phyloP scores from a whole-genome alignment of 2,329 filamentous ascomycete species.

The Fusarium vanettenii region DNA sequence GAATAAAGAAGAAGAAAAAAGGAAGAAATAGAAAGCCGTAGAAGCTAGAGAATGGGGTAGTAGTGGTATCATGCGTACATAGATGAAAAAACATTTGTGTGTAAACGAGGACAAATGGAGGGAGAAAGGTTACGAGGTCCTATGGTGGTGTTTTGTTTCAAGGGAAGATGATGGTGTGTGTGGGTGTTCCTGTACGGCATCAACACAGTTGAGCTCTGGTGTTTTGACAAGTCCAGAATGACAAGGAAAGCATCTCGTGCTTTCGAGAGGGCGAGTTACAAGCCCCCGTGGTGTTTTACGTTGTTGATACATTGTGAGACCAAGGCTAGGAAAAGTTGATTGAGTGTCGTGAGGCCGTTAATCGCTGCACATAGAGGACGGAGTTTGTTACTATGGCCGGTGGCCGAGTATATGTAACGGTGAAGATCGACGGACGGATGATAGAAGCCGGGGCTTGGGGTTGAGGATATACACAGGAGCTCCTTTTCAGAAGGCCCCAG shows the following conservation, averaged over 20 bases:
- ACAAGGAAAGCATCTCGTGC: slow-evolving; percentile 6
- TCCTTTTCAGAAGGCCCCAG: slow-evolving; percentile 1
- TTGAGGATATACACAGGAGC: neutral
- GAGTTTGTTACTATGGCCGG: slow-evolving; percentile 2
- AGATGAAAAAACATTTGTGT: slow-evolving; percentile 24
- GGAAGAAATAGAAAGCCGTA: slow-evolving; percentile 24
- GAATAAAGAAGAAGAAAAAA: slow-evolving; percentile 14
- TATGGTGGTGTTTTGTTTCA: slow-evolving; percentile 3
- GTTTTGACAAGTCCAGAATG: neutral
- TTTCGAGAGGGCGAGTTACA: slow-evolving; percentile 10
- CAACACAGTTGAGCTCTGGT: neutral
- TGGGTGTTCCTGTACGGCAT: neutral
- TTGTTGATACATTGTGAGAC: slow-evolving; percentile 21
- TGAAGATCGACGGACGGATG: slow-evolving; percentile 9
- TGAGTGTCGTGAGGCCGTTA: slow-evolving; percentile 33
- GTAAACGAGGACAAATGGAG: slow-evolving; percentile 33
- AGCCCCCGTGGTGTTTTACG: slow-evolving; percentile 6
- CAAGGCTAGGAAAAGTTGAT: slow-evolving; percentile 10
- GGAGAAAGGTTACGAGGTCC: neutral
- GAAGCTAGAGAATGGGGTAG: slow-evolving; percentile 17
- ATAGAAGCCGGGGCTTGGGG: slow-evolving; percentile 5
- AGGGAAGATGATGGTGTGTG: slow-evolving; percentile 16
- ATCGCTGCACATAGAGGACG: slow-evolving; percentile 23
- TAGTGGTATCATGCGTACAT: slow-evolving; percentile 40
- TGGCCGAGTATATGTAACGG: slow-evolving; percentile 28